These are phyloP conservation scores for Syzygium oleosum DNA, from an alignment of 345 rosid genomes.

Conservation along the genomic window DNA sequence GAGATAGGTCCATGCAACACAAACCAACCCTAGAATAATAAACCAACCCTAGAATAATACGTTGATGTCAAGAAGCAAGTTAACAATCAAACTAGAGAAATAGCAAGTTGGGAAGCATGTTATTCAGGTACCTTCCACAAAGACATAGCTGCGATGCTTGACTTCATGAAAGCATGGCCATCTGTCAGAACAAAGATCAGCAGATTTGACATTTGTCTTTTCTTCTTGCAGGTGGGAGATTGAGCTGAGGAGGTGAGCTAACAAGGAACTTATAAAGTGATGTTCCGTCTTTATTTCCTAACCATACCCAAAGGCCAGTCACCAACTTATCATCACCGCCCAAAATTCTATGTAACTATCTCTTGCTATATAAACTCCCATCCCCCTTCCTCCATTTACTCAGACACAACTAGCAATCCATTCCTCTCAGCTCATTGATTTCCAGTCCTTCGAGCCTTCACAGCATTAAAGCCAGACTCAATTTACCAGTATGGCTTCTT, in stretches of 20 bases:
- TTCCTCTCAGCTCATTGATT: background rate
- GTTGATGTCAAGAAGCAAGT: background rate
- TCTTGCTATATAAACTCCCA: background rate
- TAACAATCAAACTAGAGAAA: background rate
- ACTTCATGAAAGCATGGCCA: background rate
- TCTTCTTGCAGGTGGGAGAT: background rate
- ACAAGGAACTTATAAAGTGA: background rate
- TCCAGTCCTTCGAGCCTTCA: background rate
- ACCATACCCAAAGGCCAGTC: background rate
- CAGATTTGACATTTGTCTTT: no score
- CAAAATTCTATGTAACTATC: background rate
- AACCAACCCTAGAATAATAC: background rate
- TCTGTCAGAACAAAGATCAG: background rate
- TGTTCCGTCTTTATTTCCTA: background rate
- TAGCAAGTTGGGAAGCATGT: background rate
- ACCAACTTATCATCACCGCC: background rate
- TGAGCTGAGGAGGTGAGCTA: background rate
- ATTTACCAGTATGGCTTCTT: slow-evolving; percentile 2
- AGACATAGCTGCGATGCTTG: background rate
- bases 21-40: background rate
- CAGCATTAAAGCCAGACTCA: background rate
- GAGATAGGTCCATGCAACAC: background rate
- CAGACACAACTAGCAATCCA: background rate
- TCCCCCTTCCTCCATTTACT: background rate
- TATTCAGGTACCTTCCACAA: background rate